phyloP scores from a whole-genome alignment of 2,329 filamentous ascomycete species.

The Diaporthe helianthi region DNA sequence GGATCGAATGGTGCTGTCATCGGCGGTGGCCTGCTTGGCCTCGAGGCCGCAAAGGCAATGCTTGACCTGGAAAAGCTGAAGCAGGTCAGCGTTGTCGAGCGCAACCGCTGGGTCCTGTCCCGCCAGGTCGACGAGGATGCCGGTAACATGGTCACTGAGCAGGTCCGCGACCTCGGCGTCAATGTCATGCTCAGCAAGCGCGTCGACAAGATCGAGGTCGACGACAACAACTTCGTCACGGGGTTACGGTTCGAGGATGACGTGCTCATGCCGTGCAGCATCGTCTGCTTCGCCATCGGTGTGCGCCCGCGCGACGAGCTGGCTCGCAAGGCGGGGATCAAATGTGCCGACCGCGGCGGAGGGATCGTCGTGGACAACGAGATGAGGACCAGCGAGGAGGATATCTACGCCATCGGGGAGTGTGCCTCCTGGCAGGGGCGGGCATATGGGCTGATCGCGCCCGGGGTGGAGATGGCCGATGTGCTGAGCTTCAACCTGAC shows the following conservation, averaged over 20 bases:
- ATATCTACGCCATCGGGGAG: constrained; percentile 88
- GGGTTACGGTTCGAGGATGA: constrained; percentile 85
- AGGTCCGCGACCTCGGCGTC: constrained; percentile 78
- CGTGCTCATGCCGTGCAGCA: constrained; percentile 76
- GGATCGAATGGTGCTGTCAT: constrained; percentile 78
- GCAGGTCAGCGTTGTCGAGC: constrained; percentile 80
- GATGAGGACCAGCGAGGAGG: constrained; percentile 72
- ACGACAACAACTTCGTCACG: constrained; percentile 70
- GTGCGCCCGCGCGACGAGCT: constrained; percentile 83
- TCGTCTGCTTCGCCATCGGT: constrained; percentile 89
- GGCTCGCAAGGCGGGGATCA: constrained; percentile 72
- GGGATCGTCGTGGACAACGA: constrained; percentile 75
- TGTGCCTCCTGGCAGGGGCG: constrained; percentile 89
- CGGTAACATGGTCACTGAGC: constrained; percentile 80
- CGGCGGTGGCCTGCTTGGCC: constrained; percentile 82
- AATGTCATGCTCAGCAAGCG: constrained; percentile 81
- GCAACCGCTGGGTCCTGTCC: constrained; percentile 82
- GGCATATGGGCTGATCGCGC: constrained; percentile 87
- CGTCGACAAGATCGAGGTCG: constrained; percentile 74
- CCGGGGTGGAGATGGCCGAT: constrained; percentile 92
- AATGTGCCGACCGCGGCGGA: constrained; percentile 74
- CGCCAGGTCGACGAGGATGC: constrained; percentile 84
- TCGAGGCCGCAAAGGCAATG: constrained; percentile 93
- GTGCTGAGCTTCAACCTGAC: constrained; percentile 91
- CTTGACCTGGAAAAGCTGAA: constrained; percentile 80